Conservation (phyloP, 2,329 filamentous ascomycete species). For the Neofusicoccum ribis region DNA sequence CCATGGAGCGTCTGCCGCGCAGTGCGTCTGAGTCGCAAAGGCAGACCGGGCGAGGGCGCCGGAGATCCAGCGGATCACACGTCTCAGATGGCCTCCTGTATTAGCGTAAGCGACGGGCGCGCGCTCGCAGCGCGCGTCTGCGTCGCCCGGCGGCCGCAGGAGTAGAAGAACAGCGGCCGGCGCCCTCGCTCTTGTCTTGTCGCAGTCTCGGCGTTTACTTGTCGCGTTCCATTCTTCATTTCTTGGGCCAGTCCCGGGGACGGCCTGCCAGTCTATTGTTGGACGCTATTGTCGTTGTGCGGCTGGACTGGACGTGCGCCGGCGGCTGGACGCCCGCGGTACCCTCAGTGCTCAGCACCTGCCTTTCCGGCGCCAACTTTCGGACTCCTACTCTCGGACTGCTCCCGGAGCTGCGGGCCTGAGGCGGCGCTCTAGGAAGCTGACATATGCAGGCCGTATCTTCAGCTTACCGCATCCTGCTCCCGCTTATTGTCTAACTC, state of each 20-base stretch:
- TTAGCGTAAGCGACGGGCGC: constrained; percentile 8
- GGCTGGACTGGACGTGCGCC: constrained; percentile 8
- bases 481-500: constrained; percentile 2
- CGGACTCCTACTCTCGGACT: background rate
- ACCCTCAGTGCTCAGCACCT: background rate
- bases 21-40: background rate
- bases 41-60: background rate
- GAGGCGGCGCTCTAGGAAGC: background rate
- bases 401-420: constrained; percentile 1
- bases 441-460: constrained; percentile 18
- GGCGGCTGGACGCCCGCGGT: background rate
- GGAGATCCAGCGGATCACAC: constrained; percentile 9
- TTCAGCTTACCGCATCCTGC: constrained; percentile 7
- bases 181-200: background rate
- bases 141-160: background rate
- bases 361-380: background rate
- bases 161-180: background rate
- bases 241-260: constrained; percentile 11
- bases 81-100: constrained; percentile 18
- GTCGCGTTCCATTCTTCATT: background rate
- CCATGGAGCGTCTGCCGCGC: background rate
- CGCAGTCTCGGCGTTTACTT: constrained; percentile 1
- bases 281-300: background rate
- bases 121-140: background rate
- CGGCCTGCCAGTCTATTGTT: constrained; percentile 1